These are phyloP conservation scores for Carex parvula DNA, from an alignment of 176 grass and related monocot genomes.

Conservation along the genomic window DNA sequence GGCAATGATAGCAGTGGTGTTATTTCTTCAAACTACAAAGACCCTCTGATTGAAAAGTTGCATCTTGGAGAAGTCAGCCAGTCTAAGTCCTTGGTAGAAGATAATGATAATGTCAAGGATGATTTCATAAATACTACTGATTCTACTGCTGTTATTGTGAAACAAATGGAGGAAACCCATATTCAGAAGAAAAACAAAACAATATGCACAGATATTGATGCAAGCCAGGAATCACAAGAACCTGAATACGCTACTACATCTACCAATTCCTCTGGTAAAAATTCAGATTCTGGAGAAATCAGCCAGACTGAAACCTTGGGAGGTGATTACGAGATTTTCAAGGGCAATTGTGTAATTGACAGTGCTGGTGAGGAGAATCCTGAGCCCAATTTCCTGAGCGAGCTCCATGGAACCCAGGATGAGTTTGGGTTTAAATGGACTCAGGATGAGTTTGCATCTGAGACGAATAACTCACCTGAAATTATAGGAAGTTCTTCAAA, in stretches of 20 bases:
- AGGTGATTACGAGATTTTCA: neutral
- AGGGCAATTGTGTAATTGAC: neutral
- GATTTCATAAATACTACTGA: neutral
- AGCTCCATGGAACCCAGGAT: constrained; percentile 45
- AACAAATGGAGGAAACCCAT: constrained; percentile 1
- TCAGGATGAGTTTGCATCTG: neutral
- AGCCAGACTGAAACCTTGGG: neutral
- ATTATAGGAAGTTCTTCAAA: constrained; percentile 10
- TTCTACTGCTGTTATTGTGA: neutral
- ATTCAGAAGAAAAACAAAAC: neutral
- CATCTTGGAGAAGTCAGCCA: constrained; percentile 26
- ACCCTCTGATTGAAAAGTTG: neutral
- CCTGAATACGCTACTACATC: constrained; percentile 27
- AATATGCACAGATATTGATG: neutral
- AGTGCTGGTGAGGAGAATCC: constrained; percentile 32
- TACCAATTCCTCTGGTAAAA: neutral
- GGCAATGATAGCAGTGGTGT: neutral
- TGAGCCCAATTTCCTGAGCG: constrained; percentile 62
- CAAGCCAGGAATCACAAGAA: neutral
- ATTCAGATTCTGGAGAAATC: neutral
- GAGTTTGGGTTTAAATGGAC: constrained; percentile 15
- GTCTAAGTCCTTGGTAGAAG: constrained; percentile 16
- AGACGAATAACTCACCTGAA: neutral
- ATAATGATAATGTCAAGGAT: constrained; percentile 15
- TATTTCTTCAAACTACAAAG: neutral